Percentiles rank a stretch among this genome's conserved stretches.
Conservation (phyloP, 768 basidiomycete genomes). For the Tulasnella calospora region DNA sequence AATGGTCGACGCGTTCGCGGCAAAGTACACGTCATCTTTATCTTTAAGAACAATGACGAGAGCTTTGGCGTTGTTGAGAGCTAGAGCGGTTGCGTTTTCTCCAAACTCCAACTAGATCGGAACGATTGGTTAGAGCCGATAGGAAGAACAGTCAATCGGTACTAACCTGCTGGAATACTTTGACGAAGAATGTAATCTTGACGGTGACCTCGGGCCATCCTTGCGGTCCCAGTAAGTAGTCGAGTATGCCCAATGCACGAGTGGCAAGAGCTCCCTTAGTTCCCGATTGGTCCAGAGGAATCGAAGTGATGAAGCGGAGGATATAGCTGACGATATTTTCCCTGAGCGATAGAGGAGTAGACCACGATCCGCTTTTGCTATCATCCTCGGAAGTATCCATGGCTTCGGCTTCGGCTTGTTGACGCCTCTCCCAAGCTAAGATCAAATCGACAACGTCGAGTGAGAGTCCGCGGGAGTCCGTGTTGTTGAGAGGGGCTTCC, state of each 20-base stretch:
- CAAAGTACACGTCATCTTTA: slow-evolving; percentile 80
- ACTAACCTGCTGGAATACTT: slow-evolving; percentile 73
- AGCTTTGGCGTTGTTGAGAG: slow-evolving; percentile 47
- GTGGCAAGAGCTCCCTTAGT: slow-evolving; percentile 37
- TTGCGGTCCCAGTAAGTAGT: slow-evolving; percentile 64
- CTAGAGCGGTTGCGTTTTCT: slow-evolving; percentile 11
- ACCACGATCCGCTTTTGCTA: slow-evolving; percentile 44
- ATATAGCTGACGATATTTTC: slow-evolving; percentile 94
- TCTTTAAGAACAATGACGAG: slow-evolving; percentile 79
- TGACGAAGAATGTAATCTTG: slow-evolving; percentile 83
- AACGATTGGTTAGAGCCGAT: neutral
- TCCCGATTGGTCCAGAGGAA: slow-evolving; percentile 46
- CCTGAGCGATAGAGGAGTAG: slow-evolving; percentile 70
- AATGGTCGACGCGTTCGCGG: slow-evolving; percentile 60
- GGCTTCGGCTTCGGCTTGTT: slow-evolving; percentile 35
- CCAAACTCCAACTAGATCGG: slow-evolving; percentile 15
- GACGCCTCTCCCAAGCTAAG: slow-evolving; percentile 82
- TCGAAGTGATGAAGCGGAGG: slow-evolving; percentile 77
- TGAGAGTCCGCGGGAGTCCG: slow-evolving; percentile 79
- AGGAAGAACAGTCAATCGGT: neutral
- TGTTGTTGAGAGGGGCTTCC: slow-evolving; percentile 48
- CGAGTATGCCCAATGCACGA: slow-evolving; percentile 46
- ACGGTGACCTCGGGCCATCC: slow-evolving; percentile 92
- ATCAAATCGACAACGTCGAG: slow-evolving; percentile 90
- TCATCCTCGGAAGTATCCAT: slow-evolving; percentile 25